Evolutionary conservation across 495 filamentous ascomycete species (phyloP).

Genomic region (Podospora conica): DNA sequence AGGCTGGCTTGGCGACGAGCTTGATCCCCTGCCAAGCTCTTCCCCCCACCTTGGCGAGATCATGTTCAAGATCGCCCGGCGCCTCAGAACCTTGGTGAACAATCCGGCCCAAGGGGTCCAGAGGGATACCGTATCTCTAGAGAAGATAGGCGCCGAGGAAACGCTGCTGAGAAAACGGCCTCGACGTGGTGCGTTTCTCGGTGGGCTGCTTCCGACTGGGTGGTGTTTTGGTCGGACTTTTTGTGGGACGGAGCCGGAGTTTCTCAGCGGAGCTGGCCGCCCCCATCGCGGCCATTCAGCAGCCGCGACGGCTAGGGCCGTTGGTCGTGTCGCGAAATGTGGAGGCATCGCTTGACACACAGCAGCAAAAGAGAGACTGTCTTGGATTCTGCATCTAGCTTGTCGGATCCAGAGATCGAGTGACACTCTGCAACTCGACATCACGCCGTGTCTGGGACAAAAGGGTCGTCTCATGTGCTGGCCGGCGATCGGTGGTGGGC

Average conservation of each 20-base stretch:
- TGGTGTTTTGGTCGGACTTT: constrained; percentile 4
- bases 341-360: not conserved
- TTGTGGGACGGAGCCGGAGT: constrained; percentile 15
- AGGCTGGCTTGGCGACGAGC: not conserved
- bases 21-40: not conserved
- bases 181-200: not conserved
- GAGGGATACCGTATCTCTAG: not conserved
- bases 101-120: not conserved
- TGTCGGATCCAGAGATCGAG: not conserved
- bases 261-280: constrained; percentile 11
- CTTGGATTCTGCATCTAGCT: not conserved
- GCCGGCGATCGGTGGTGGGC: not conserved
- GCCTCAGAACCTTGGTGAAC: too few relatives aligned
- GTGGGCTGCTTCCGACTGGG: not conserved
- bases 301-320: not conserved
- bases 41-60: not conserved
- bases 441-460: not conserved
- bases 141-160: not conserved
- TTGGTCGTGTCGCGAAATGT: not conserved
- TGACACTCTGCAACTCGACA: not conserved
- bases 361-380: not conserved
- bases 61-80: not conserved
- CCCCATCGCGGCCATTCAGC: not conserved
- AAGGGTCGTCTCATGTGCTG: not conserved
- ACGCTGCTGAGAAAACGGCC: not conserved